Base-by-base conservation (phyloP, 73 alveolate species). In the Tetrahymena thermophila region DNA sequence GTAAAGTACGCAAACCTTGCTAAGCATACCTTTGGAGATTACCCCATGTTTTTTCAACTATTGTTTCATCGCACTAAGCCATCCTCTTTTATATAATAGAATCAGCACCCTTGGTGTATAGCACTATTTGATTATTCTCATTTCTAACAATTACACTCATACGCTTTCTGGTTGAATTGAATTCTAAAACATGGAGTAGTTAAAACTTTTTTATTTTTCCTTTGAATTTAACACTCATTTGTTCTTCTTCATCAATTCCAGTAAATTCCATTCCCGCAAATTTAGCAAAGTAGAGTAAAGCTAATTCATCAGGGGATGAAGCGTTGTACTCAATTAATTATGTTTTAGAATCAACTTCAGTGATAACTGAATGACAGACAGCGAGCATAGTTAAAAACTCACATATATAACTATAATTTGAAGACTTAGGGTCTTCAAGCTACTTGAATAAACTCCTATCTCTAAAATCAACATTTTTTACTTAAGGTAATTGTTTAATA, bases 31-130 rank as follows among this genome's bases (percentile, higher is more conserved):
- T 93, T 71, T 96, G 34, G 35, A 96, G 85, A 71, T 71, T 71
- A 8, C 89, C 37, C 89, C 89, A 71, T 0, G 89, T 71, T 23
- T 71, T 71, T 71, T 71, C 89, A 3, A 71, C 89, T 1, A 31
- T 25, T 25, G 43, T 37, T 93, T 89, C 94, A 58, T 94, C 93
- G 2, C 57, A 93, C 37, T 56, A 23, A 17, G 85, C 97, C 84
- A 97, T 38, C 58, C 98, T 94, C 31, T 97, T 97, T 56, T 94
- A 84, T 93, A 99, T 98, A 38, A 98, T 95, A n/a, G 99, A 96
- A 96, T 99, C 99, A 17, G 99, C 99, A 8, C 99, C 99, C 97
- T 99, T 98, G 43, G 98, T 93, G 93, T 96, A 95, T 40, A 97
- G 94, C 23, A 93, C 96, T 50, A 95, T 97, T 95, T 94, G 34